A percentile compares a stretch with the other conserved stretches of the same genome.
phyloP scores from a whole-genome alignment of 345 rosid species.

The Euphorbia lathyris region DNA sequence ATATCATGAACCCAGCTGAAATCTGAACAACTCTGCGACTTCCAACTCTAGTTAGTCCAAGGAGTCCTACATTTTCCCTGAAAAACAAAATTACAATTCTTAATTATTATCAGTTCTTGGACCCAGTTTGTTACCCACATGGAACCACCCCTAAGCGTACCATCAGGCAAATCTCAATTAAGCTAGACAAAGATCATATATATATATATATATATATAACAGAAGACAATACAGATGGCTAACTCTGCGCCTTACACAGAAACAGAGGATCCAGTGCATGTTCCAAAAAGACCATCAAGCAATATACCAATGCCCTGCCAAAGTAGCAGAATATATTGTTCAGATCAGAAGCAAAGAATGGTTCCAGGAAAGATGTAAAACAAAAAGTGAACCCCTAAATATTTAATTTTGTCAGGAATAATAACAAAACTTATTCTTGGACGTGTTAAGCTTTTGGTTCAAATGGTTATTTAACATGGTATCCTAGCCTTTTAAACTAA shows the following conservation, averaged over 20 bases:
- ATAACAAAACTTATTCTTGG: too few species aligned
- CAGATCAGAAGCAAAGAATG: background rate
- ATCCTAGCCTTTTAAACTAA: too few species aligned
- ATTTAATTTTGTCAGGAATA: too few species aligned
- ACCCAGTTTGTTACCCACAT: background rate
- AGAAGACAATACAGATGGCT: conserved; percentile 1
- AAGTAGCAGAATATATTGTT: background rate
- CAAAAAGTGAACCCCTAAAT: background rate
- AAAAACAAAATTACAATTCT: conserved; percentile 4
- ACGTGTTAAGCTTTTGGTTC: too few species aligned
- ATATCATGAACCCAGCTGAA: conserved; percentile 27
- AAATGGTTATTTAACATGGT: too few species aligned
- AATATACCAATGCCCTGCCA: conserved; percentile 34
- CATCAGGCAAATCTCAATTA: background rate
- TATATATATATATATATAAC: background rate
- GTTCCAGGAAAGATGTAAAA: background rate
- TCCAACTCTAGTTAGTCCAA: conserved; percentile 33
- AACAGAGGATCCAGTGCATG: conserved; percentile 33
- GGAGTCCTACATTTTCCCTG: conserved; percentile 30
- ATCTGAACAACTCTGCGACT: conserved; percentile 35
- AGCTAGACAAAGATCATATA: background rate
- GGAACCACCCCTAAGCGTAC: background rate
- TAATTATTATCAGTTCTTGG: background rate
- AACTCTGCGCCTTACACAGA: conserved; percentile 23
- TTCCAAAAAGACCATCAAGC: conserved; percentile 34